Conservation (phyloP, 75 land plant genomes). For the Pinus albicaulis region DNA sequence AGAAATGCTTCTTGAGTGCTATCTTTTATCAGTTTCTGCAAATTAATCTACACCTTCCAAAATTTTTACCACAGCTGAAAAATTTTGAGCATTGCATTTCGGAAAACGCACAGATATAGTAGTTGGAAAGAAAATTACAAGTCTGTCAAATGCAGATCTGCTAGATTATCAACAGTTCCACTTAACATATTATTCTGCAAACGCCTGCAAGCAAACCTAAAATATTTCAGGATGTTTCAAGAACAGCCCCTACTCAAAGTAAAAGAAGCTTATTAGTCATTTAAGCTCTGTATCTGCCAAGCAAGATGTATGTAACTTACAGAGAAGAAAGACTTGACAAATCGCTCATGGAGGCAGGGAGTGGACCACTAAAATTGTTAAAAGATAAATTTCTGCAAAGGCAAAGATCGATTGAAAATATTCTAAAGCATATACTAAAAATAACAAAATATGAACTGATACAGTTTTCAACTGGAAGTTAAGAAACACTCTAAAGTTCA, state of each 20-base stretch:
- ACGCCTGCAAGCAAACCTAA: constrained; percentile 32
- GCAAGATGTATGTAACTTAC: constrained; percentile 31
- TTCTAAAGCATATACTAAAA: not conserved
- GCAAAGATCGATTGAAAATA: not conserved
- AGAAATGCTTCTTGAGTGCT: not conserved
- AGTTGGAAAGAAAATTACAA: constrained; percentile 39
- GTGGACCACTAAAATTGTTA: constrained; percentile 58
- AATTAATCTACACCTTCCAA: not conserved
- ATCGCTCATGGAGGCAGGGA: constrained; percentile 53
- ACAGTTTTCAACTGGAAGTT: not conserved
- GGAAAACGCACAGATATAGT: not conserved
- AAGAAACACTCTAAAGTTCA: not conserved
- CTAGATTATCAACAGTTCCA: constrained; percentile 53
- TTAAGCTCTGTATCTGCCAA: not conserved
- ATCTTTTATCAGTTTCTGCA: not conserved
- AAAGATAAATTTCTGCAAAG: constrained; percentile 56
- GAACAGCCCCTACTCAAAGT: not conserved
- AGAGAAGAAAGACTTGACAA: constrained; percentile 44
- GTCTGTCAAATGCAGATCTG: constrained; percentile 61
- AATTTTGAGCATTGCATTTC: not conserved
- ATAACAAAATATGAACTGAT: not conserved
- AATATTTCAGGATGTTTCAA: not conserved
- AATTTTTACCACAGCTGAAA: not conserved
- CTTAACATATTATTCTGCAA: constrained; percentile 61
- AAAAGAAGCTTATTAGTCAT: not conserved